These are phyloP conservation scores for Lathyrus aphaca DNA, from an alignment of 306 rosid genomes.

Conservation along the genomic window DNA sequence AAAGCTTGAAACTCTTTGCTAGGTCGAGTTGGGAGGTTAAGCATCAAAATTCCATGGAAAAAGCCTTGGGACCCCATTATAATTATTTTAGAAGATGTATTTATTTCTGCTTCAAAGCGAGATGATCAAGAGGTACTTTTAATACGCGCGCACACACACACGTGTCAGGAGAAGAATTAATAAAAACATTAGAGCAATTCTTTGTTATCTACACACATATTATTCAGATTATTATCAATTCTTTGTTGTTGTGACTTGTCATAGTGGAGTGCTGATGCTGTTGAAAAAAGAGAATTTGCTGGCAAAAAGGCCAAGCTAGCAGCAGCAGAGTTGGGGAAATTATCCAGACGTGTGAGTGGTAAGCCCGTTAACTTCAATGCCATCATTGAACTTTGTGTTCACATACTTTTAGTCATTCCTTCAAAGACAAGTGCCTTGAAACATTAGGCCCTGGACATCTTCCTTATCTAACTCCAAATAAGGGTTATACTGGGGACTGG, in stretches of 20 bases:
- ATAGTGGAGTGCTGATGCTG: slow-evolving; percentile 88
- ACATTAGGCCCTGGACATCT: slow-evolving; percentile 31
- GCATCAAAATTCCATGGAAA: slow-evolving; percentile 98
- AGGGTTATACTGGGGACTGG: background rate
- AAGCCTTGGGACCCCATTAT: slow-evolving; percentile 93
- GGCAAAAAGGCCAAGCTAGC: slow-evolving; percentile 95
- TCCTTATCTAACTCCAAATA: slow-evolving; percentile 21
- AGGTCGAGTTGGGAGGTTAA: slow-evolving; percentile 93
- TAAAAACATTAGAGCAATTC: slow-evolving; percentile 11
- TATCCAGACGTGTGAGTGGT: slow-evolving; percentile 84
- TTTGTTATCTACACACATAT: slow-evolving; percentile 18
- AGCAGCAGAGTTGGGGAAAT: slow-evolving; percentile 89
- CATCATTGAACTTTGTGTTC: slow-evolving; percentile 7
- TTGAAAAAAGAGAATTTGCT: slow-evolving; percentile 85
- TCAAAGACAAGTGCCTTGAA: slow-evolving; percentile 6
- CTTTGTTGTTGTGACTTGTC: slow-evolving; percentile 45
- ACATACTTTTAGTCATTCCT: slow-evolving; percentile 11
- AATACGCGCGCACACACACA: too few relatives aligned
- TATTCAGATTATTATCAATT: slow-evolving; percentile 31
- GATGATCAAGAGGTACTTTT: slow-evolving; percentile 80
- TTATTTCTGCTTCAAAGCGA: slow-evolving; percentile 80
- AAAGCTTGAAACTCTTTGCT: slow-evolving; percentile 35
- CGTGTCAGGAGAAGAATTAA: slow-evolving; percentile 10
- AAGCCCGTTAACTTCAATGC: slow-evolving; percentile 43
- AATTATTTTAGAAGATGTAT: slow-evolving; percentile 77